Conservation (phyloP, 768 basidiomycete species). For the Xerocomellus chrysenteron region DNA sequence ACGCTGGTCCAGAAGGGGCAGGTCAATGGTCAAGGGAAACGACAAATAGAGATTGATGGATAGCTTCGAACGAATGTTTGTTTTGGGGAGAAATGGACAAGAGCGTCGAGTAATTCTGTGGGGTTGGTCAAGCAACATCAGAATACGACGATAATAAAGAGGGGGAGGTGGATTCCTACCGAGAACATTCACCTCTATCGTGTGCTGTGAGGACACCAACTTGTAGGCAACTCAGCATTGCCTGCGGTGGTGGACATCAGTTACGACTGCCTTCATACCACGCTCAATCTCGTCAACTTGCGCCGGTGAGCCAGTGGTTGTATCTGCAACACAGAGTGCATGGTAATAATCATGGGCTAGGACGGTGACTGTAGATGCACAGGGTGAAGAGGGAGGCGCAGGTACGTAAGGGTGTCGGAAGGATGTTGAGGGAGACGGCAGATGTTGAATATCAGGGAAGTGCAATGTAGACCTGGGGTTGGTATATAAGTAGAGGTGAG, state of each 20-base stretch:
- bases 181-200: constrained; percentile 77
- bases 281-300: constrained; percentile 44
- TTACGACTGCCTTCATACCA: constrained; percentile 43
- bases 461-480: constrained; percentile 47
- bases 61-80: constrained; percentile 51
- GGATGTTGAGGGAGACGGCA: constrained; percentile 68
- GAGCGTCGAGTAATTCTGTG: constrained; percentile 66
- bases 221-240: constrained; percentile 56
- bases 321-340: constrained; percentile 58
- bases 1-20: constrained; percentile 13
- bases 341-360: constrained; percentile 81
- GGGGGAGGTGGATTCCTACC: constrained; percentile 41
- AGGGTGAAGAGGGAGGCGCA: constrained; percentile 37
- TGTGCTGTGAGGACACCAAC: constrained; percentile 79
- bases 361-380: constrained; percentile 58
- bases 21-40: constrained; percentile 75
- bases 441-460: constrained; percentile 68
- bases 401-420: constrained; percentile 63
- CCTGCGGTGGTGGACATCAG: constrained; percentile 58
- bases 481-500: background rate
- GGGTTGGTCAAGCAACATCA: background rate
- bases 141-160: background rate
- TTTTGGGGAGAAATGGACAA: constrained; percentile 68
- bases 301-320: constrained; percentile 30
- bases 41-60: constrained; percentile 75